Evolutionary conservation across 83 land plant species (phyloP).

Genomic region (Diphasiastrum complanatum): DNA sequence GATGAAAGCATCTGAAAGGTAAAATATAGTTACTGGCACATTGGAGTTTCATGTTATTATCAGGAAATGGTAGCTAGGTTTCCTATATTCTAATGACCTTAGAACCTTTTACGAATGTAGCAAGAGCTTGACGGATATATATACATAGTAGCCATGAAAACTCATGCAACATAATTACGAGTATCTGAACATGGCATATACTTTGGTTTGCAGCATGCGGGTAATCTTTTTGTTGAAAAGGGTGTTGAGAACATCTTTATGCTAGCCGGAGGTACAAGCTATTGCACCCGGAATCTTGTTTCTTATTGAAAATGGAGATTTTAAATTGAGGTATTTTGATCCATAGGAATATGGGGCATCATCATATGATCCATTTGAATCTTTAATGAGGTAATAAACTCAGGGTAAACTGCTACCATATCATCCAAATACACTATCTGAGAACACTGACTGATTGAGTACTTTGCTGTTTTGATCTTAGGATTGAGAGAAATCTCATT

Average conservation of each 20-base stretch:
- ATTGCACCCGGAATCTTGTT: background rate
- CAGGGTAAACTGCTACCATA: no score
- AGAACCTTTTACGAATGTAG: no score
- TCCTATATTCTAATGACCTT: no score
- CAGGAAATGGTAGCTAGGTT: no score
- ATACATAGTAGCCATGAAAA: background rate
- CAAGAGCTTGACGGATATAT: background rate
- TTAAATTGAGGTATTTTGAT: background rate
- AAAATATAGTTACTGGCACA: no score
- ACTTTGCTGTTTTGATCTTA: background rate
- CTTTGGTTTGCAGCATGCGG: background rate
- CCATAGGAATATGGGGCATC: background rate
- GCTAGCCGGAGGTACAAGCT: slow-evolving; percentile 8
- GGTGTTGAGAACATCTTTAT: slow-evolving; percentile 15
- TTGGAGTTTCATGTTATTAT: no score
- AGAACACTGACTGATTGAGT: no score
- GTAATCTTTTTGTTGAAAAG: slow-evolving; percentile 14
- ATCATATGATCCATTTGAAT: background rate
- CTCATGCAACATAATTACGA: no score
- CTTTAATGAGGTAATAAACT: background rate
- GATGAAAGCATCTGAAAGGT: no score
- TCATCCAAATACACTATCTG: no score
- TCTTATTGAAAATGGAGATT: background rate
- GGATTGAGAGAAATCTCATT: background rate
- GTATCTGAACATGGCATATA: no score